These are phyloP conservation scores for Rosellinia necatrix DNA, from an alignment of 2,329 filamentous ascomycete genomes.

Conservation along the genomic window DNA sequence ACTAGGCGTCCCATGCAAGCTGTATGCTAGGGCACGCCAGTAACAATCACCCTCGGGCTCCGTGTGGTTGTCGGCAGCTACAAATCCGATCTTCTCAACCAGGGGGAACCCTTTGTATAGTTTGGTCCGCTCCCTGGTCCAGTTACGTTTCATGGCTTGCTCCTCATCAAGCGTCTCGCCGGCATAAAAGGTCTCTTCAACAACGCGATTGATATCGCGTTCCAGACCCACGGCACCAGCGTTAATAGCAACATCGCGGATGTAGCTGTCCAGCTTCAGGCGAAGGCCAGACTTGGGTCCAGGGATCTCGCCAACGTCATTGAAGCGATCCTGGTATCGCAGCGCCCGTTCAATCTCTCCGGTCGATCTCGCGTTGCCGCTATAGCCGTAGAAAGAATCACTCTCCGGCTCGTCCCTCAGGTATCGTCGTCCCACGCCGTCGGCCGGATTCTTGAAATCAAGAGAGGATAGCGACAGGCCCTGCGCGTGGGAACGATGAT, in stretches of 20 bases:
- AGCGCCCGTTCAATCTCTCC: background rate
- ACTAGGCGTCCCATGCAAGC: conserved; percentile 35
- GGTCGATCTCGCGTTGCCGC: background rate
- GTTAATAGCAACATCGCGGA: conserved; percentile 4
- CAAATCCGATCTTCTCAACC: conserved; percentile 41
- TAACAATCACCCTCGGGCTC: conserved; percentile 38
- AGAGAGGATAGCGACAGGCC: too few relatives aligned
- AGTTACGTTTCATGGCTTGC: conserved; percentile 3
- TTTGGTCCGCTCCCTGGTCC: background rate
- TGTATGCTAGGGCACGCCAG: conserved; percentile 40
- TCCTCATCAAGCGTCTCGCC: conserved; percentile 19
- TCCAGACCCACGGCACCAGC: background rate
- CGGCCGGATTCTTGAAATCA: background rate
- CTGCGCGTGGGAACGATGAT: too few relatives aligned
- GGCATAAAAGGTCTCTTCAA: conserved; percentile 7
- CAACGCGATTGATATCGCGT: background rate
- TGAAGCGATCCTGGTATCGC: conserved; percentile 18
- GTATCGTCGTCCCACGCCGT: background rate
- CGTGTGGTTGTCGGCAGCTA: conserved; percentile 33
- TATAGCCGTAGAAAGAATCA: conserved; percentile 16
- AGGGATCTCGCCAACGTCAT: conserved; percentile 12
- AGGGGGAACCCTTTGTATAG: conserved; percentile 39
- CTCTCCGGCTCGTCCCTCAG: conserved; percentile 14
- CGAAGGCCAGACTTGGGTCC: conserved; percentile 15
- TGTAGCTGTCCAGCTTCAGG: conserved; percentile 13